Evolutionary conservation across 176 grass and related monocot species (phyloP).

Genomic region (Urochloa ruziziensis): DNA sequence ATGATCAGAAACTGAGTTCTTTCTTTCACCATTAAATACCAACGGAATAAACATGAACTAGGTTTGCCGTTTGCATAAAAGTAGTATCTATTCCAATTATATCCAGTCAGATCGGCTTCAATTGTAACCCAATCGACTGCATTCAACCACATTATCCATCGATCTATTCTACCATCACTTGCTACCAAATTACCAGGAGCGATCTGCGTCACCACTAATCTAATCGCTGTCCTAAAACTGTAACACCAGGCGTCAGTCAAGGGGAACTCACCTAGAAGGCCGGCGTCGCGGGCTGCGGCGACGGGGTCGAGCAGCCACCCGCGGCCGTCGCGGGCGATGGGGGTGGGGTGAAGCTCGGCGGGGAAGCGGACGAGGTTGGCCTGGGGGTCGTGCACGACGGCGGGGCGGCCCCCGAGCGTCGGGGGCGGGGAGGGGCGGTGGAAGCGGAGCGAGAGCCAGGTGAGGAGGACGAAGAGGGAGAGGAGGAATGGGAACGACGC

Average conservation of each 20-base stretch:
- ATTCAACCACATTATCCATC: not conserved
- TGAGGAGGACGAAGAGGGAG: conserved; percentile 66
- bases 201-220: too few species aligned
- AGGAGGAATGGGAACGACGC: conserved; percentile 68
- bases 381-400: conserved; percentile 38
- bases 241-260: not conserved
- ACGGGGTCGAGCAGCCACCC: conserved; percentile 76
- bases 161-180: not conserved
- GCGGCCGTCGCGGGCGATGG: conserved; percentile 54
- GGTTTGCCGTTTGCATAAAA: not conserved
- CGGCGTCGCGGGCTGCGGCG: conserved; percentile 49
- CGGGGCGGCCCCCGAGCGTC: not conserved
- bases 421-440: conserved; percentile 38
- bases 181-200: too few species aligned
- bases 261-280: conserved; percentile 42
- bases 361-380: conserved; percentile 65
- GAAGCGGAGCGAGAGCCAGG: conserved; percentile 82
- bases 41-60: not conserved
- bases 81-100: not conserved
- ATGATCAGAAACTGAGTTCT: conserved; percentile 11
- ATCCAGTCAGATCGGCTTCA: not conserved
- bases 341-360: conserved; percentile 54
- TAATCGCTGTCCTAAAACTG: not conserved
- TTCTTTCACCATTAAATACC: not conserved
- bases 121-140: not conserved